Conservation (phyloP, 2,329 filamentous ascomycete species). For the Fusarium sp. region DNA sequence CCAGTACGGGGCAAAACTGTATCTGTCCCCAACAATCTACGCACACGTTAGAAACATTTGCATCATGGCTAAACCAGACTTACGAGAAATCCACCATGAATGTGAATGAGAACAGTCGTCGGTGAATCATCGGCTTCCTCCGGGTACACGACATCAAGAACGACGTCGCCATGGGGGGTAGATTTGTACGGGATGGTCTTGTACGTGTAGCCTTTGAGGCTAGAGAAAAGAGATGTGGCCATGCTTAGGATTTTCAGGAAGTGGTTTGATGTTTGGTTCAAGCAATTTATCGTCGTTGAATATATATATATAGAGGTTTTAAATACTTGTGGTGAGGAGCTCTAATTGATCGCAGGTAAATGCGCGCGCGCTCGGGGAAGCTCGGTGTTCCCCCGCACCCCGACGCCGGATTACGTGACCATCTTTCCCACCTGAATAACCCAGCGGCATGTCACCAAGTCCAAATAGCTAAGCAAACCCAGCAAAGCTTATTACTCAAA, state of each 20-base stretch:
- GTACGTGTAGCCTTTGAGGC: constrained; percentile 28
- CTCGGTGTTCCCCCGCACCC: constrained; percentile 5
- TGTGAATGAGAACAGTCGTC: constrained; percentile 33
- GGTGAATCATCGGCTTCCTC: constrained; percentile 5
- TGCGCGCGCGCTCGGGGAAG: neutral
- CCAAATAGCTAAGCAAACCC: neutral
- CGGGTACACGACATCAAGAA: constrained; percentile 33
- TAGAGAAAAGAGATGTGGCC: neutral
- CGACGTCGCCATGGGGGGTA: constrained; percentile 13
- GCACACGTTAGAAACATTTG: neutral
- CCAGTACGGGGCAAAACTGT: constrained; percentile 37
- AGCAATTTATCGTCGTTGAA: neutral
- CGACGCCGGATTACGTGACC: neutral
- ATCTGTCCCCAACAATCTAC: constrained; percentile 37
- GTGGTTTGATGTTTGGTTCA: fast-evolving
- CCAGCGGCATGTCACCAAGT: neutral
- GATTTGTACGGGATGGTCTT: constrained; percentile 30
- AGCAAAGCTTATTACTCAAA: neutral
- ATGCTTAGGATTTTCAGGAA: neutral
- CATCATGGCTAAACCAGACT: fast-evolving
- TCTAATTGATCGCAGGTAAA: neutral
- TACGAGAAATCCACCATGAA: constrained; percentile 36
- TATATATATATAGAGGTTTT: neutral
- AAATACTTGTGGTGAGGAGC: neutral
- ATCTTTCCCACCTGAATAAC: neutral